Evolutionary conservation across 148 eudicot genomes (phyloP).

Genomic region (Amaranthus hypochondriacus): DNA sequence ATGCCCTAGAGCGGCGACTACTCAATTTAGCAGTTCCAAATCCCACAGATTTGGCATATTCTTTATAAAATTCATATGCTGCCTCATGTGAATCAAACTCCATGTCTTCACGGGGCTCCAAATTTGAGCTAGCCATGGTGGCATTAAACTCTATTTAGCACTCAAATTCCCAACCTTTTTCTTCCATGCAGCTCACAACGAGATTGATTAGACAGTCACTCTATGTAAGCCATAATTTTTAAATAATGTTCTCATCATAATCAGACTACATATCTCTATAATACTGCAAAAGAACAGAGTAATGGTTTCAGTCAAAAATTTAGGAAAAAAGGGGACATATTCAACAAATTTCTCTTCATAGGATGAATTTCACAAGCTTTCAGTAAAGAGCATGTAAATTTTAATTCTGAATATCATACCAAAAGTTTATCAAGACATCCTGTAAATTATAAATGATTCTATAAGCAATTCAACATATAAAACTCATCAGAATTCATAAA

Average conservation of each 20-base stretch:
- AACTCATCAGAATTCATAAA: too few species aligned
- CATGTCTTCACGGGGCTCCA: constrained; percentile 48
- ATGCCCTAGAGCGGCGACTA: constrained; percentile 66
- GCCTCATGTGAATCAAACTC: constrained; percentile 61
- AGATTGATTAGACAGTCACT: constrained; percentile 12
- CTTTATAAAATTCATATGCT: constrained; percentile 60
- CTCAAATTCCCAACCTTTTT: constrained; percentile 3
- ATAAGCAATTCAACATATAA: too few species aligned
- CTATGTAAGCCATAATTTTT: constrained; percentile 9
- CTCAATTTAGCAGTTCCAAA: constrained; percentile 71
- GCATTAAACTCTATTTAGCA: constrained; percentile 34
- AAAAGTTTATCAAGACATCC: not conserved
- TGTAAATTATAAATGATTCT: too few species aligned
- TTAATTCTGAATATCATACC: not conserved
- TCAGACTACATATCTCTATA: not conserved
- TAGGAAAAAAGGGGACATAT: not conserved
- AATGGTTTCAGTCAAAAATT: not conserved
- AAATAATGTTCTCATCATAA: constrained; percentile 11
- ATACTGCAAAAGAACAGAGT: not conserved
- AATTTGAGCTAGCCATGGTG: constrained; percentile 22
- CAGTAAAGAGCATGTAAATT: not conserved
- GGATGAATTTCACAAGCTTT: not conserved
- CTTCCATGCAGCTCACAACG: constrained; percentile 15
- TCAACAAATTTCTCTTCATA: not conserved
- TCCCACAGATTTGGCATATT: constrained; percentile 58